Percentiles rank a stretch among this genome's conserved stretches.
phyloP scores from a whole-genome alignment of 345 rosid species.

The Acer campestre region DNA sequence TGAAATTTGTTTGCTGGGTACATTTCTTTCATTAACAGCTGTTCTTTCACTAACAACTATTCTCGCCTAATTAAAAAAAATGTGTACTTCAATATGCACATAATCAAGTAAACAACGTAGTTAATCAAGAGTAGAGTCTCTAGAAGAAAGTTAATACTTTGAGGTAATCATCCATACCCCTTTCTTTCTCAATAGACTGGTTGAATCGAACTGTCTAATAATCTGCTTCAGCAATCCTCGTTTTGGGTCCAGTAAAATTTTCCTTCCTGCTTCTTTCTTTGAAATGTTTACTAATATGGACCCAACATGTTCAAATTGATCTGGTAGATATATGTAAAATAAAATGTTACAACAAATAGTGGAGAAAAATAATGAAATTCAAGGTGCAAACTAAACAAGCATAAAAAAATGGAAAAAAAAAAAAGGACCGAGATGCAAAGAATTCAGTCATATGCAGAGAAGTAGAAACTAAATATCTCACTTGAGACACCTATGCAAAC shows the following conservation, averaged over 20 bases:
- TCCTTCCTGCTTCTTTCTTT: conserved; percentile 80
- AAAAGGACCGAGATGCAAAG: not conserved
- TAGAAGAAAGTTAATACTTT: conserved; percentile 6
- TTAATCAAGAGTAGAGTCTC: not conserved
- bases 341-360: conserved; percentile 19
- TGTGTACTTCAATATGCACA: not conserved
- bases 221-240: conserved; percentile 83
- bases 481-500: not conserved
- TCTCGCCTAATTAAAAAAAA: not conserved
- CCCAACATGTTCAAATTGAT: conserved; percentile 90
- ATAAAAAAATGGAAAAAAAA: not conserved
- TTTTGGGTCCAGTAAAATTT: conserved; percentile 73
- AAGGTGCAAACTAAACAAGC: not conserved
- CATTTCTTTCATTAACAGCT: not conserved
- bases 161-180: conserved; percentile 56
- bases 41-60: not conserved
- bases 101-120: not conserved
- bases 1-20: not conserved
- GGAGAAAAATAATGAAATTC: not conserved
- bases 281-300: conserved; percentile 92
- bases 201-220: conserved; percentile 78
- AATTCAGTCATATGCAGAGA: not conserved
- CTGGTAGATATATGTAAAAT: conserved; percentile 36
- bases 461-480: not conserved
- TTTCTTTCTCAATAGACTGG: conserved; percentile 65